Evolutionary conservation across 2,329 filamentous ascomycete genomes (phyloP).

Genomic region (Rutstroemia sydowiana): DNA sequence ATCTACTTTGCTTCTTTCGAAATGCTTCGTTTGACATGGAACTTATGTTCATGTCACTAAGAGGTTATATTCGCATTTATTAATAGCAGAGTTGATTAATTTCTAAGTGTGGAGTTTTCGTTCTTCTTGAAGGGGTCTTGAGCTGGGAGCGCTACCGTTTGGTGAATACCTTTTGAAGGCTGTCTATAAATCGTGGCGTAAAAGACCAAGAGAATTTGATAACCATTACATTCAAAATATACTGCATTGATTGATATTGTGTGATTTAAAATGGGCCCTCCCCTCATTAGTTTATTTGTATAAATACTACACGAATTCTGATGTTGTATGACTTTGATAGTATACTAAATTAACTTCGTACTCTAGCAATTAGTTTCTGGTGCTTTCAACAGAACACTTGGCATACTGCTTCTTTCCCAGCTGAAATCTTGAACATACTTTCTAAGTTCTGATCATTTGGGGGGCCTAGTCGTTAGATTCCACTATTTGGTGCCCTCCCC

Average conservation of each 20-base stretch:
- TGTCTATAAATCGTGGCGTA: slow-evolving; percentile 22
- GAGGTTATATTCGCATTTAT: slow-evolving; percentile 20
- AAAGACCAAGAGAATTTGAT: slow-evolving; percentile 19
- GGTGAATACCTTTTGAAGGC: slow-evolving; percentile 20
- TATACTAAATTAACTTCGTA: too few relatives aligned
- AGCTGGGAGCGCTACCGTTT: slow-evolving; percentile 22
- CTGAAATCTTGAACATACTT: too few relatives aligned
- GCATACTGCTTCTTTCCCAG: too few relatives aligned
- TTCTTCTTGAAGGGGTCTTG: slow-evolving; percentile 19
- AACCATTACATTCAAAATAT: background rate
- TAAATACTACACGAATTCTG: too few relatives aligned
- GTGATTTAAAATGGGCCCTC: background rate
- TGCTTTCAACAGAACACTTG: too few relatives aligned
- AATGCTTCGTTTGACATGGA: slow-evolving; percentile 13
- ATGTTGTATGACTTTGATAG: too few relatives aligned
- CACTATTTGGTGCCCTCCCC: too few relatives aligned
- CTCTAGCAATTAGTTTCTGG: too few relatives aligned
- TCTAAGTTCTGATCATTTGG: too few relatives aligned
- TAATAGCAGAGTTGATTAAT: slow-evolving; percentile 22
- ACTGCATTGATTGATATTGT: too few relatives aligned
- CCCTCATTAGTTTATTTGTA: background rate
- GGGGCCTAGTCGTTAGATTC: too few relatives aligned
- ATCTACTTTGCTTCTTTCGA: slow-evolving; percentile 14
- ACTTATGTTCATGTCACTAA: slow-evolving; percentile 16
- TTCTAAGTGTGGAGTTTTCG: slow-evolving; percentile 12